A percentile compares a stretch with the other conserved stretches of the same genome.
These are phyloP conservation scores for Jimgerdemannia lactiflua DNA, from an alignment of 192 early-diverging fungal species.

Conservation along the genomic window DNA sequence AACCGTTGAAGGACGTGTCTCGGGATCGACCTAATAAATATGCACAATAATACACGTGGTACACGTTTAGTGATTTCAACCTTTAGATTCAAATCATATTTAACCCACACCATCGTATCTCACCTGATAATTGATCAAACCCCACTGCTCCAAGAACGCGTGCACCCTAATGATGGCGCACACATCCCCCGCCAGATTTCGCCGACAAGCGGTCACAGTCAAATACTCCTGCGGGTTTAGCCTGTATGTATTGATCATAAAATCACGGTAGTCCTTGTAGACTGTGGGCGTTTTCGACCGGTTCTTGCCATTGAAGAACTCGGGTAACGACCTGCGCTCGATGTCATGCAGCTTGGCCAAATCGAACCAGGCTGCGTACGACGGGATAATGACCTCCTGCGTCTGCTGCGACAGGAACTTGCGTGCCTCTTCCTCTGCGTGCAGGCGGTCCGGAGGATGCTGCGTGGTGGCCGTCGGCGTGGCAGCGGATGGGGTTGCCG, in stretches of 20 bases:
- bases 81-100: too few relatives aligned
- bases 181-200: constrained; percentile 98
- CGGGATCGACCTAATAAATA: constrained; percentile 76
- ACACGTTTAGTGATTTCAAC: too few relatives aligned
- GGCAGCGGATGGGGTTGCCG: neutral
- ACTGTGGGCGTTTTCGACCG: constrained; percentile 88
- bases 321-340: constrained; percentile 86
- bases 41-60: neutral
- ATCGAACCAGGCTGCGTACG: constrained; percentile 95
- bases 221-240: constrained; percentile 95
- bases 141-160: constrained; percentile 99
- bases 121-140: constrained; percentile 95
- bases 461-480: neutral
- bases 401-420: constrained; percentile 67
- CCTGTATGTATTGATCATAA: constrained; percentile 98
- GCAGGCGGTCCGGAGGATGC: neutral
- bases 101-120: too few relatives aligned
- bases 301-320: constrained; percentile 96
- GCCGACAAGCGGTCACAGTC: constrained; percentile 95
- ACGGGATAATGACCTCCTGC: constrained; percentile 73
- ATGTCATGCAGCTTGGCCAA: constrained; percentile 78
- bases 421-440: constrained; percentile 60
- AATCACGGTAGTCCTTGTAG: constrained; percentile 95
- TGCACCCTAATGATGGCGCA: constrained; percentile 98
- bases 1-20: constrained; percentile 84